A percentile compares a stretch with the other conserved stretches of the same genome.
phyloP scores from a whole-genome alignment of 2,329 filamentous ascomycete species.

The Cordyceps militaris region DNA sequence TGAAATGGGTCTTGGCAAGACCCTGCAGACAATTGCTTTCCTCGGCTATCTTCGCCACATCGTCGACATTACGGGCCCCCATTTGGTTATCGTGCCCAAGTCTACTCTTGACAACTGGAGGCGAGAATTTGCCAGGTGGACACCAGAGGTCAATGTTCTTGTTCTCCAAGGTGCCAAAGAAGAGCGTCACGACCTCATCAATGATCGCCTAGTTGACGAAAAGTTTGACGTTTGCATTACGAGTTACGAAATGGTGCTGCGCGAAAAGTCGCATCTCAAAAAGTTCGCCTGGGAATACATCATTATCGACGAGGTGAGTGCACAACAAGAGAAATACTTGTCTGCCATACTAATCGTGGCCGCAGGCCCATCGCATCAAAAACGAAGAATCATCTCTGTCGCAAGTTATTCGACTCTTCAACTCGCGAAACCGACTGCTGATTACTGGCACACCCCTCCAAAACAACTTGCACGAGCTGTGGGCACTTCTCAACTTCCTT shows the following conservation, averaged over 20 bases:
- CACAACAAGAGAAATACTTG: neutral
- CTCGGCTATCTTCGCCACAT: constrained; percentile 90
- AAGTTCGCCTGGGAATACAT: constrained; percentile 99
- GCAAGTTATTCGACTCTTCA: constrained; percentile 93
- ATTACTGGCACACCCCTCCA: constrained; percentile 96
- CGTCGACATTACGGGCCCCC: constrained; percentile 81
- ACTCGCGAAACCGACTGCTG: constrained; percentile 86
- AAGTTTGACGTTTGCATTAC: constrained; percentile 98
- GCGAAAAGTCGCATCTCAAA: constrained; percentile 89
- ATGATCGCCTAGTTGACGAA: constrained; percentile 83
- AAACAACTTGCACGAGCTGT: constrained; percentile 96
- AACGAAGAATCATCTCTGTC: constrained; percentile 97
- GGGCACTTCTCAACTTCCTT: constrained; percentile 94
- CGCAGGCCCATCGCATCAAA: constrained; percentile 83
- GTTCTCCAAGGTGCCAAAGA: constrained; percentile 95
- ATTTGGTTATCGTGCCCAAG: constrained; percentile 88
- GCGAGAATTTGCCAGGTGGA: constrained; percentile 89
- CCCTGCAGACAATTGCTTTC: constrained; percentile 94
- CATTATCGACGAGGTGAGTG: constrained; percentile 75
- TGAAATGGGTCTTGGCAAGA: constrained; percentile 98
- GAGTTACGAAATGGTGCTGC: constrained; percentile 97
- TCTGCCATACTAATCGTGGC: neutral
- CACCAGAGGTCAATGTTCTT: constrained; percentile 87
- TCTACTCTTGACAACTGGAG: constrained; percentile 99
- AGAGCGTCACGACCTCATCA: constrained; percentile 80